These are phyloP conservation scores for Bruguiera parviflora DNA, from an alignment of 345 rosid species.

Conservation along the genomic window DNA sequence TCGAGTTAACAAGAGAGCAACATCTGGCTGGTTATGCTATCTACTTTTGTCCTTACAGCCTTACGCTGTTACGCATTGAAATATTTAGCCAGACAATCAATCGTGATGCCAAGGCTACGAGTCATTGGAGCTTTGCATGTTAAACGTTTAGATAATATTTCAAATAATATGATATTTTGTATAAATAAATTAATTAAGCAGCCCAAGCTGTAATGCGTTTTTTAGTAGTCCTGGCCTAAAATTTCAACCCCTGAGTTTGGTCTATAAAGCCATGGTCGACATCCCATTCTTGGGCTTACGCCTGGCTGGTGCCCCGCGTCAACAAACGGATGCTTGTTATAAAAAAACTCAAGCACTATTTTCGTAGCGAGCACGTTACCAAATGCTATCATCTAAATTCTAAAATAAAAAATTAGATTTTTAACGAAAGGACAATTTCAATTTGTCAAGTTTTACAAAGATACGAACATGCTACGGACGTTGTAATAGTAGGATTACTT, in stretches of 20 bases:
- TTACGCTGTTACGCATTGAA: background rate
- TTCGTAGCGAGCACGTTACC: background rate
- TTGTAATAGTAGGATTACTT: too few relatives aligned
- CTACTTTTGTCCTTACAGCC: background rate
- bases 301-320: conserved; percentile 10
- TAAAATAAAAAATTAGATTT: too few relatives aligned
- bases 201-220: background rate
- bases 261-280: conserved; percentile 13
- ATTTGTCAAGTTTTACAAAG: too few relatives aligned
- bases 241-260: conserved; percentile 28
- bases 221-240: background rate
- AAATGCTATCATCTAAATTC: background rate
- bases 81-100: background rate
- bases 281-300: conserved; percentile 14
- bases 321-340: conserved; percentile 18
- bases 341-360: conserved; percentile 2
- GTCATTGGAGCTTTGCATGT: conserved; percentile 13
- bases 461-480: too few relatives aligned
- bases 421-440: too few relatives aligned
- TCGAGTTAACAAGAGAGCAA: conserved; percentile 1
- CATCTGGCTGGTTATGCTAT: background rate
- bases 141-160: background rate
- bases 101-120: conserved; percentile 16
- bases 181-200: background rate
- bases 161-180: background rate